Percentiles rank a stretch among this genome's conserved stretches.
These are phyloP conservation scores for Cairneyella variabilis DNA, from an alignment of 495 filamentous ascomycete genomes.

Conservation along the genomic window DNA sequence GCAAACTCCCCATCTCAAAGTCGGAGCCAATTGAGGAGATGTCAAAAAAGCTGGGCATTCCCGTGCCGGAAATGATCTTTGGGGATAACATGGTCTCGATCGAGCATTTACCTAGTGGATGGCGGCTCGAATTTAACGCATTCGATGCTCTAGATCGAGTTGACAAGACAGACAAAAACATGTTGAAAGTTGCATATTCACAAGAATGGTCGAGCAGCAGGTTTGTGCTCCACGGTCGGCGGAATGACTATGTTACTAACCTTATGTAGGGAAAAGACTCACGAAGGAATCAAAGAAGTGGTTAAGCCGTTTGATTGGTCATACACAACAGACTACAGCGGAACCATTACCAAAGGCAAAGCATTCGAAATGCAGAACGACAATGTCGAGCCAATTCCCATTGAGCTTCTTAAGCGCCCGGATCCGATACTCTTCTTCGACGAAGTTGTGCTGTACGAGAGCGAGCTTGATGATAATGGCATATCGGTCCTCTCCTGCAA, in stretches of 20 bases:
- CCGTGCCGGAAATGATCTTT: slow-evolving; percentile 98
- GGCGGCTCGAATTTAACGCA: slow-evolving; percentile 76
- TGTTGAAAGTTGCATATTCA: slow-evolving; percentile 92
- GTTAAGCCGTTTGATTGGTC: slow-evolving; percentile 98
- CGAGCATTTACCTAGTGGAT: slow-evolving; percentile 62
- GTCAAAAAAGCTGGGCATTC: slow-evolving; percentile 70
- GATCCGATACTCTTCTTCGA: slow-evolving; percentile 96
- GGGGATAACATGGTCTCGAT: slow-evolving; percentile 84
- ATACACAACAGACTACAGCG: slow-evolving; percentile 82
- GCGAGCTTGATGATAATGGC: slow-evolving; percentile 96
- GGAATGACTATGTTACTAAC: slow-evolving; percentile 22
- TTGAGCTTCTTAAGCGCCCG: slow-evolving; percentile 75
- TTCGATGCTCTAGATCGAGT: slow-evolving; percentile 83
- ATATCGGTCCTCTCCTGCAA: slow-evolving; percentile 85
- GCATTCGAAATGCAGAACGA: slow-evolving; percentile 22
- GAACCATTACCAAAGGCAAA: slow-evolving; percentile 44
- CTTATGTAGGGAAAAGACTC: slow-evolving; percentile 64
- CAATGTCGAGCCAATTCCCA: slow-evolving; percentile 64
- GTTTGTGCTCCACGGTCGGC: slow-evolving; percentile 29
- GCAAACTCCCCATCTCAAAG: slow-evolving; percentile 90
- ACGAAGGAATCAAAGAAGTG: slow-evolving; percentile 87
- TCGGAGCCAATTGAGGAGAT: slow-evolving; percentile 85
- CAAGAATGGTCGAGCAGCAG: slow-evolving; percentile 81
- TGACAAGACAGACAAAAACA: slow-evolving; percentile 83
- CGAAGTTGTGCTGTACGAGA: slow-evolving; percentile 92